Conservation (phyloP, 768 basidiomycete genomes). For the Trametes meyenii region DNA sequence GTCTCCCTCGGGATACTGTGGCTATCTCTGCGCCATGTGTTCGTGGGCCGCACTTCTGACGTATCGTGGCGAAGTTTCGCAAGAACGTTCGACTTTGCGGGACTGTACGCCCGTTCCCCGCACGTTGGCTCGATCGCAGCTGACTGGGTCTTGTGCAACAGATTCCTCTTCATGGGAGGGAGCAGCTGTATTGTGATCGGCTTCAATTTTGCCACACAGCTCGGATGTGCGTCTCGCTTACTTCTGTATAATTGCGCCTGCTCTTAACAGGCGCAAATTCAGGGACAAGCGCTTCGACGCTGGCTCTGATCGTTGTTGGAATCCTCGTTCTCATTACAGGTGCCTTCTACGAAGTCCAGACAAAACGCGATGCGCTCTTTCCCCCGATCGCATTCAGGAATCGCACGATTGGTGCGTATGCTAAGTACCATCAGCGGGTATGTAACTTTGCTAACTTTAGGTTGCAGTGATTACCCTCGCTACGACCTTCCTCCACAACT, state of each 20-base stretch:
- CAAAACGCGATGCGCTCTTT: constrained; percentile 71
- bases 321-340: constrained; percentile 55
- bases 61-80: constrained; percentile 60
- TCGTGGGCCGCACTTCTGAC: constrained; percentile 46
- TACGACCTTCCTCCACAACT: constrained; percentile 78
- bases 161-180: constrained; percentile 72
- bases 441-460: constrained; percentile 17
- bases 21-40: constrained; percentile 61
- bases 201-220: constrained; percentile 71
- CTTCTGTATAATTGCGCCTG: constrained; percentile 12
- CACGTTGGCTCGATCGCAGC: constrained; percentile 10
- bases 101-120: constrained; percentile 58
- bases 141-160: constrained; percentile 34
- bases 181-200: constrained; percentile 77
- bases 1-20: constrained; percentile 59
- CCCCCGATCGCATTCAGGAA: constrained; percentile 64
- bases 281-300: constrained; percentile 70
- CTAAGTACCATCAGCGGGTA: not conserved
- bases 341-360: constrained; percentile 68
- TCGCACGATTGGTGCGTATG: constrained; percentile 56
- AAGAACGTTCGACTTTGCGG: constrained; percentile 72
- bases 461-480: constrained; percentile 62
- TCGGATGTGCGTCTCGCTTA: constrained; percentile 59
- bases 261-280: constrained; percentile 23
- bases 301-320: constrained; percentile 62